Conservation (phyloP, 805 yeast genomes). For the Kodamaea sagamina region DNA sequence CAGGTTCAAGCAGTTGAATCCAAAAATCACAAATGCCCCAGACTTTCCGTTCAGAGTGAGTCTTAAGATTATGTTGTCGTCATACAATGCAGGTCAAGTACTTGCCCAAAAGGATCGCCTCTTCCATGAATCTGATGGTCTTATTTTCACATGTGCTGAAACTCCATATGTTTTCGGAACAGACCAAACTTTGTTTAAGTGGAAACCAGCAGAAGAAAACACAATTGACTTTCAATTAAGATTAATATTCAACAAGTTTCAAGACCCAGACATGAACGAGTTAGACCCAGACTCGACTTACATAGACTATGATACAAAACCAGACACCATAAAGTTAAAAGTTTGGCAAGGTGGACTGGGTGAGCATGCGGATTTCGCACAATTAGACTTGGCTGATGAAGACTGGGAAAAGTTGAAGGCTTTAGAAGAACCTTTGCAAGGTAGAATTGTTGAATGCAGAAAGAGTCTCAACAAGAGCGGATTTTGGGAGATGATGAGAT, state of each 20-base stretch:
- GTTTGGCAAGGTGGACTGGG: constrained; percentile 75
- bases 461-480: constrained; percentile 56
- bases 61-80: constrained; percentile 83
- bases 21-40: constrained; percentile 64
- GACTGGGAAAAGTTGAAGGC: constrained; percentile 80
- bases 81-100: constrained; percentile 76
- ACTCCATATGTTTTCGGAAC: constrained; percentile 89
- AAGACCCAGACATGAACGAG: constrained; percentile 65
- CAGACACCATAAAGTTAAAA: constrained; percentile 57
- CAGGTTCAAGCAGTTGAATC: constrained; percentile 64
- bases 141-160: constrained; percentile 88
- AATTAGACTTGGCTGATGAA: constrained; percentile 59
- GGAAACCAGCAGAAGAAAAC: constrained; percentile 98
- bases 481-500: constrained; percentile 82
- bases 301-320: constrained; percentile 78
- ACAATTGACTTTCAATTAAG: constrained; percentile 83
- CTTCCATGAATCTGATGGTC: constrained; percentile 90
- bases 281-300: constrained; percentile 72
- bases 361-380: constrained; percentile 64
- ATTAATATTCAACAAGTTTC: constrained; percentile 57
- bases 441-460: constrained; percentile 83
- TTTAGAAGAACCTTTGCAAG: constrained; percentile 79
- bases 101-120: constrained; percentile 68
- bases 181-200: constrained; percentile 80
- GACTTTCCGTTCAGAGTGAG: constrained; percentile 82